Conservation (phyloP, 345 rosid species). For the Heritiera littoralis region DNA sequence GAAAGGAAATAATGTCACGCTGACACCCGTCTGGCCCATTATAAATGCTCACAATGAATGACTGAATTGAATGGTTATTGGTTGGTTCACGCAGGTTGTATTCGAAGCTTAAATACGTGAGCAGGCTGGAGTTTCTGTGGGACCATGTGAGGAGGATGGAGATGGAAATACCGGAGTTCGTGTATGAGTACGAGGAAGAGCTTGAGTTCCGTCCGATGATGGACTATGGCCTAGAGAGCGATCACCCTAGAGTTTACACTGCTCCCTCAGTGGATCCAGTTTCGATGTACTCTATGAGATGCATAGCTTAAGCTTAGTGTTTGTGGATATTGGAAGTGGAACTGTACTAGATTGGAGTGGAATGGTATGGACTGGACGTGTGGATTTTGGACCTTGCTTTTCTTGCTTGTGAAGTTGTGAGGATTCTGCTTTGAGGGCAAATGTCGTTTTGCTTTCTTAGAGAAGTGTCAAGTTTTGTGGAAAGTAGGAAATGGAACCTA, state of each 20-base stretch:
- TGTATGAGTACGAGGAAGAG: slow-evolving; percentile 52
- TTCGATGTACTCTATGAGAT: slow-evolving; percentile 48
- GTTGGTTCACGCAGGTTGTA: slow-evolving; percentile 40
- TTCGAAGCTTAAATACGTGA: slow-evolving; percentile 49
- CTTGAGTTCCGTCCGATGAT: slow-evolving; percentile 45
- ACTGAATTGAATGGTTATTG: background rate
- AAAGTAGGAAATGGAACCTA: background rate
- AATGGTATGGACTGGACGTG: too few species aligned
- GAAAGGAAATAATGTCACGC: too few species aligned
- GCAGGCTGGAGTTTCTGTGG: slow-evolving; percentile 60
- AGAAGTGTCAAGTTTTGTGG: background rate
- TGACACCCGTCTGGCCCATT: too few species aligned
- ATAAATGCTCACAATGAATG: too few species aligned
- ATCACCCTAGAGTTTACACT: slow-evolving; percentile 42
- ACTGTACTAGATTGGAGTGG: background rate
- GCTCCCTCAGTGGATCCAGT: slow-evolving; percentile 30
- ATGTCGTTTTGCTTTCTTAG: too few species aligned
- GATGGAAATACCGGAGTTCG: slow-evolving; percentile 61
- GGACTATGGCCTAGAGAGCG: slow-evolving; percentile 58
- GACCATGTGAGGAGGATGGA: slow-evolving; percentile 58
- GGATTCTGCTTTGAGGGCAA: too few species aligned
- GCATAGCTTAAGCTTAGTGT: slow-evolving; percentile 37
- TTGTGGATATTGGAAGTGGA: background rate
- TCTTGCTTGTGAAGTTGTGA: background rate
- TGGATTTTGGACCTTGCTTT: too few species aligned